phyloP scores from a whole-genome alignment of 2,329 filamentous ascomycete genomes.

The Teratosphaeria destructans region DNA sequence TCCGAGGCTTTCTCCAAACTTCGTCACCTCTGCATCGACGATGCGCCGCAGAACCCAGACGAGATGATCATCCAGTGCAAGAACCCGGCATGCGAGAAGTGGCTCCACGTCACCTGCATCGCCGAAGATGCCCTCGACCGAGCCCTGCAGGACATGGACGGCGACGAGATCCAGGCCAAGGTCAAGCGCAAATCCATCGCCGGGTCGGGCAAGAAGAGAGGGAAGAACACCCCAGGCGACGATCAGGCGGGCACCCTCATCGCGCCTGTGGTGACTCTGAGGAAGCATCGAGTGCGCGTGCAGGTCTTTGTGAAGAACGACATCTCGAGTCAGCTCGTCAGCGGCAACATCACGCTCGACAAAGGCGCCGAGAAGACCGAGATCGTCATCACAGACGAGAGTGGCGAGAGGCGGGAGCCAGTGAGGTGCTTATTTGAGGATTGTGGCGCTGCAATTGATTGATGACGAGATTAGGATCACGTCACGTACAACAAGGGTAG shows the following conservation, averaged over 20 bases:
- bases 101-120: slow-evolving; percentile 34
- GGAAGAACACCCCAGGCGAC: neutral
- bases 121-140: slow-evolving; percentile 17
- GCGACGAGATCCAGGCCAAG: slow-evolving; percentile 9
- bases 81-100: slow-evolving; percentile 27
- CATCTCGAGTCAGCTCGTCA: slow-evolving; percentile 17
- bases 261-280: neutral
- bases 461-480: neutral
- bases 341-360: slow-evolving; percentile 6
- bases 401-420: slow-evolving; percentile 12
- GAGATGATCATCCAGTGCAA: slow-evolving; percentile 32
- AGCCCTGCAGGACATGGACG: neutral
- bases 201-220: slow-evolving; percentile 6
- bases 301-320: neutral
- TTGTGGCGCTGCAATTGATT: neutral
- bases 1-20: slow-evolving; percentile 28
- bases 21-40: slow-evolving; percentile 30
- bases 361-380: slow-evolving; percentile 11
- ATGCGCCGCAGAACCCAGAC: slow-evolving; percentile 33
- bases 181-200: slow-evolving; percentile 4
- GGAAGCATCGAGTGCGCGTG: neutral
- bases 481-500: too few relatives aligned
- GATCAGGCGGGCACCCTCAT: neutral
- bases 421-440: slow-evolving; percentile 18
- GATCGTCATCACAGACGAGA: slow-evolving; percentile 19